Evolutionary conservation across 1,284 basidiomycete species (phyloP).

Genomic region (Pisolithus thermaeus): DNA sequence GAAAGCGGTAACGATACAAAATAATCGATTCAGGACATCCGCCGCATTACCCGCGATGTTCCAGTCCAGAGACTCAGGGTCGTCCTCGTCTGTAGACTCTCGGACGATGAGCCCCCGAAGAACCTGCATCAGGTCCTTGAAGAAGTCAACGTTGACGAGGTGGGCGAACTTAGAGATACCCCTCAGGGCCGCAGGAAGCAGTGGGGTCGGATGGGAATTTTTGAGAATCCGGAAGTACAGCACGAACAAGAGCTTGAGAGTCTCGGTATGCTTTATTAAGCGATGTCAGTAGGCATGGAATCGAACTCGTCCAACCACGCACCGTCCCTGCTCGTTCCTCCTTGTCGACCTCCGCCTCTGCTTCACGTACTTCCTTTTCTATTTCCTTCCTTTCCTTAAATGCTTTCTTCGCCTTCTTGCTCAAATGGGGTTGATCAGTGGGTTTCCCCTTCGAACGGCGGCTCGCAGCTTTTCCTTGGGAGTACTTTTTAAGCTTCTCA

Average conservation of each 20-base stretch:
- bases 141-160: conserved; percentile 98
- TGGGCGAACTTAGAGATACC: conserved; percentile 94
- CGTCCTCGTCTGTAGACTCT: conserved; percentile 36
- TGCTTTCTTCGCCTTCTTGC: conserved; percentile 84
- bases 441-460: conserved; percentile 54
- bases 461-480: conserved; percentile 46
- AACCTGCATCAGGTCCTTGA: conserved; percentile 89
- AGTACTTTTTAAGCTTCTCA: conserved; percentile 33
- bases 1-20: conserved; percentile 93
- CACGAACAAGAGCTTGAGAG: conserved; percentile 95
- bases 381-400: conserved; percentile 75
- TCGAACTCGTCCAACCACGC: conserved; percentile 27
- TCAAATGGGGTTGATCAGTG: conserved; percentile 66
- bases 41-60: conserved; percentile 16
- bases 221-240: conserved; percentile 97
- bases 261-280: conserved; percentile 83
- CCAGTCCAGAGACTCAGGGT: conserved; percentile 34
- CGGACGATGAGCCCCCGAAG: conserved; percentile 73
- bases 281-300: conserved; percentile 14
- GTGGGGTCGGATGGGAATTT: conserved; percentile 72
- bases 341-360: conserved; percentile 89
- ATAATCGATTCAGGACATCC: conserved; percentile 61
- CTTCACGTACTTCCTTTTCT: conserved; percentile 86
- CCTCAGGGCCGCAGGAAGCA: conserved; percentile 85
- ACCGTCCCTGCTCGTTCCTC: conserved; percentile 85